Conservation (phyloP, 257 asterid species). For the Rehmannia glutinosa region DNA sequence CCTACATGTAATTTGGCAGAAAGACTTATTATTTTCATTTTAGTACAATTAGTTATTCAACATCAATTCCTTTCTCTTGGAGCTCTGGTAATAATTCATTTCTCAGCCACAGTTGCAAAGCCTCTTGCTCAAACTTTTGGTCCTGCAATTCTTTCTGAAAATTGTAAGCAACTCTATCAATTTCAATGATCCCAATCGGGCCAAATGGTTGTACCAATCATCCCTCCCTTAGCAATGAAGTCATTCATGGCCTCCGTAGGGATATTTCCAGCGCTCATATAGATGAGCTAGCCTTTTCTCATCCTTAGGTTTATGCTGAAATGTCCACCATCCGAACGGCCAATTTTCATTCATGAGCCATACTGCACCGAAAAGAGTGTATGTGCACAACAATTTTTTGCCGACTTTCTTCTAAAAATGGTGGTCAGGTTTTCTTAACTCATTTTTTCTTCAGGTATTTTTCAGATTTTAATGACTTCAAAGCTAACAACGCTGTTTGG, state of each 20-base stretch:
- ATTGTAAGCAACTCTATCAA: constrained; percentile 53
- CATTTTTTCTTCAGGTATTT: constrained; percentile 57
- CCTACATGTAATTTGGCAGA: too few relatives aligned
- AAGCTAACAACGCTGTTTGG: constrained; percentile 23
- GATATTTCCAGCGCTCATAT: constrained; percentile 72
- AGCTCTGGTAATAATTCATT: constrained; percentile 69
- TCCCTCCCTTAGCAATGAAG: constrained; percentile 80
- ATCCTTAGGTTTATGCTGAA: constrained; percentile 83
- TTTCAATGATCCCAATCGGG: constrained; percentile 76
- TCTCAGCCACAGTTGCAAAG: constrained; percentile 81
- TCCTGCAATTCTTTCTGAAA: constrained; percentile 85
- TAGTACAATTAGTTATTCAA: constrained; percentile 30
- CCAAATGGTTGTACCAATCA: constrained; percentile 93
- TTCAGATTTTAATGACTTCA: constrained; percentile 48
- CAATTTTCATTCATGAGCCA: constrained; percentile 87
- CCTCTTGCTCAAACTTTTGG: constrained; percentile 84
- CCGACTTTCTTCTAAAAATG: constrained; percentile 92
- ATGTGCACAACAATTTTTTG: constrained; percentile 67
- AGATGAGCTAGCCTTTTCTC: constrained; percentile 80
- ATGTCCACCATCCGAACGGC: constrained; percentile 93
- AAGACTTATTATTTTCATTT: too few relatives aligned
- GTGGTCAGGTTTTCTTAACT: constrained; percentile 80
- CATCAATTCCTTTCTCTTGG: constrained; percentile 73
- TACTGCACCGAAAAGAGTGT: constrained; percentile 61
- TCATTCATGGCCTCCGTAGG: constrained; percentile 92